phyloP scores from a whole-genome alignment of 169 alveolate genomes.

The Plasmodium billcollinsi region DNA sequence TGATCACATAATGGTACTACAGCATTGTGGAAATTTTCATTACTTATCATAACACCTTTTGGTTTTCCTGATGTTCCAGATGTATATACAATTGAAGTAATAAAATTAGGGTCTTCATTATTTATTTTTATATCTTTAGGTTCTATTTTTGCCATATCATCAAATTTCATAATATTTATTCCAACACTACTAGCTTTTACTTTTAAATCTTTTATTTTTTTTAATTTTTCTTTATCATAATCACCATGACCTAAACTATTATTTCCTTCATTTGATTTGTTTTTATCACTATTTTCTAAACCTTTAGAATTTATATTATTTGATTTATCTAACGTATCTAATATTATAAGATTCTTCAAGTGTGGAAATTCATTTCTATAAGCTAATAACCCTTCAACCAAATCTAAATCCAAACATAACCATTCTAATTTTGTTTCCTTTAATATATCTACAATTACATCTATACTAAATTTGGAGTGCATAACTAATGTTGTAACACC shows the following conservation, averaged over 20 bases:
- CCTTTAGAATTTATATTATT: neutral
- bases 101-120: conserved; percentile 80
- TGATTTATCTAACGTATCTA: conserved; percentile 1
- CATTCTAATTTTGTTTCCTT: conserved; percentile 45
- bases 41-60: conserved; percentile 96
- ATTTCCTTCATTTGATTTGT: neutral
- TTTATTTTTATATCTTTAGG: neutral
- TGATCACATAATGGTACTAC: neutral
- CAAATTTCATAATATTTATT: neutral
- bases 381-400: conserved; percentile 15
- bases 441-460: conserved; percentile 33
- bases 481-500: conserved; percentile 37
- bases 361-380: conserved; percentile 12
- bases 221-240: conserved; percentile 1
- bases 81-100: conserved; percentile 95
- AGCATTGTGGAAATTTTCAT: conserved; percentile 76
- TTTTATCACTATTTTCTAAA: neutral
- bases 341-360: conserved; percentile 31
- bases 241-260: neutral
- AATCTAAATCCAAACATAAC: conserved; percentile 35
- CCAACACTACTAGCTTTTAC: neutral
- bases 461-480: conserved; percentile 60
- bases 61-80: conserved; percentile 99
- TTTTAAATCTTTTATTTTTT: neutral
- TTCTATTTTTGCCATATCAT: neutral